Percentiles rank a stretch among this genome's conserved stretches.
phyloP scores from a whole-genome alignment of 352 stramenopile species.

The Poterioochromonas sp. region DNA sequence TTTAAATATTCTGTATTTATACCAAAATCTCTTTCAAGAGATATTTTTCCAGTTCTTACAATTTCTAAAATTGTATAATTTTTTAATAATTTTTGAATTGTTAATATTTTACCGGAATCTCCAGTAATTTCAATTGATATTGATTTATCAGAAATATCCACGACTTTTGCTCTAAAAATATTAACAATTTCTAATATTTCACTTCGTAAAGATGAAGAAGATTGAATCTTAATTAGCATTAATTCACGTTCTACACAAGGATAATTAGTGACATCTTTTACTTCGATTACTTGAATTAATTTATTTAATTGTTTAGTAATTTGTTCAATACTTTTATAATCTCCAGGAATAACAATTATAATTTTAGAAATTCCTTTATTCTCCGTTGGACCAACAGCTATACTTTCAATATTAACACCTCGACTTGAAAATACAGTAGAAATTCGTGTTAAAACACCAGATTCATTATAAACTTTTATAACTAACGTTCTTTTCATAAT shows the following conservation, averaged over 20 bases:
- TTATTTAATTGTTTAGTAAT: constrained; percentile 34
- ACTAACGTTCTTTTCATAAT: constrained; percentile 32
- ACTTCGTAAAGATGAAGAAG: constrained; percentile 19
- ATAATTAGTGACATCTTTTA: constrained; percentile 33
- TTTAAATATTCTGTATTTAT: constrained; percentile 34
- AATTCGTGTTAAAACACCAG: constrained; percentile 32
- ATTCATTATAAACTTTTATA: constrained; percentile 33
- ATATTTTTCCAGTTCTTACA: constrained; percentile 29
- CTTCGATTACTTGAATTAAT: constrained; percentile 34
- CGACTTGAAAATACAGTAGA: constrained; percentile 31
- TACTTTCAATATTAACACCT: constrained; percentile 33
- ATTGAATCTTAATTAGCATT: constrained; percentile 33
- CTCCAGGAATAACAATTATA: constrained; percentile 32
- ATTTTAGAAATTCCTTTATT: constrained; percentile 34
- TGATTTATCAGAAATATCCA: constrained; percentile 32
- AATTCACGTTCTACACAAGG: constrained; percentile 30
- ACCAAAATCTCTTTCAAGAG: constrained; percentile 32
- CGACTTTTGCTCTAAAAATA: constrained; percentile 31
- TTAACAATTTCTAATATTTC: constrained; percentile 34
- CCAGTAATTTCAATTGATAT: constrained; percentile 29
- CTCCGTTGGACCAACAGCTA: constrained; percentile 28
- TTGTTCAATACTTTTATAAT: constrained; percentile 33
- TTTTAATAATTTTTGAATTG: constrained; percentile 35
- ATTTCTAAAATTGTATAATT: constrained; percentile 33
- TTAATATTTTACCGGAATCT: constrained; percentile 28